phyloP scores from a whole-genome alignment of 192 early-diverging fungal species.

The Diversispora epigaea region DNA sequence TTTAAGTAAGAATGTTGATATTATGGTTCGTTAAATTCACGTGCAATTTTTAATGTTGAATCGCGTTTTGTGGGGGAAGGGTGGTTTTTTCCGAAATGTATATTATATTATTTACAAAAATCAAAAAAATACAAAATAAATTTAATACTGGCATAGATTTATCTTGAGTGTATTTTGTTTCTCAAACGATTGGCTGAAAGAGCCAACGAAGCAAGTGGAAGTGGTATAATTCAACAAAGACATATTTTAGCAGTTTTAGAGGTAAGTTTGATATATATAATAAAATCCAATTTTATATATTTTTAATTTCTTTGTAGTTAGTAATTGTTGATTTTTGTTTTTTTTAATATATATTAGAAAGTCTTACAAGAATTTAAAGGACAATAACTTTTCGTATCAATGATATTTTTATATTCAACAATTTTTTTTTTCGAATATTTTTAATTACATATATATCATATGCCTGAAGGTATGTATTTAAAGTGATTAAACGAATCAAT shows the following conservation, averaged over 20 bases:
- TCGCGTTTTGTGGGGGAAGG: no score
- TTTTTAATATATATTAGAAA: not conserved
- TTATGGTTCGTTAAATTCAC: not conserved
- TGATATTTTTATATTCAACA: no score
- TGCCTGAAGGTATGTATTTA: no score
- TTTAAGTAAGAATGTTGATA: slow-evolving; percentile 5
- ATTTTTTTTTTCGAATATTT: no score
- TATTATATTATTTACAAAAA: not conserved
- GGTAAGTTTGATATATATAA: not conserved
- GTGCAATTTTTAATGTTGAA: no score
- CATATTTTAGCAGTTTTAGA: not conserved
- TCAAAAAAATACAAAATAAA: not conserved
- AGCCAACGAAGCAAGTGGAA: not conserved
- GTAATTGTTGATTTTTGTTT: not conserved
- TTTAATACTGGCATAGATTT: not conserved
- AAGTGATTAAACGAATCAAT: no score
- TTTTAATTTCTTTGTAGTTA: no score
- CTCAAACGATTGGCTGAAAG: not conserved
- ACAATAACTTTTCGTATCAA: no score
- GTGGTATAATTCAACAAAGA: not conserved
- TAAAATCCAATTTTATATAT: no score
- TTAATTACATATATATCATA: no score
- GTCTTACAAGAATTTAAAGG: slow-evolving; percentile 6
- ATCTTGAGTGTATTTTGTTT: not conserved
- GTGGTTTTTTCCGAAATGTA: not conserved